Conservation (phyloP, 225 moss, liverwort and hornwort genomes). For the Physcomitrellopsis africana region DNA sequence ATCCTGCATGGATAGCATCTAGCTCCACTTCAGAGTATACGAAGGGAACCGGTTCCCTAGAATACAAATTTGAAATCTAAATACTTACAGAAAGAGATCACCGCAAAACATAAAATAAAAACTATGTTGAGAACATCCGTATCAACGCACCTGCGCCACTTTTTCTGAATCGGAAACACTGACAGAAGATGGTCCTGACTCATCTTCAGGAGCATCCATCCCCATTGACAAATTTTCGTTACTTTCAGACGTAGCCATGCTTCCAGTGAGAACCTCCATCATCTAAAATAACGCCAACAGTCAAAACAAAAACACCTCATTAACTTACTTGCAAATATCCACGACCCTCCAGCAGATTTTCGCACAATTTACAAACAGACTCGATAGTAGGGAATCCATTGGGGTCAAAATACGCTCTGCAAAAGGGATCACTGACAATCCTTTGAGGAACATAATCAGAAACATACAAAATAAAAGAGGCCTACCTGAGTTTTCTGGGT, state of each 20-base stretch:
- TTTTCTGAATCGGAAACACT: slow-evolving; percentile 28
- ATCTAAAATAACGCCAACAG: slow-evolving; percentile 9
- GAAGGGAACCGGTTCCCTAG: not conserved
- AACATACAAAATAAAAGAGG: slow-evolving; percentile 7
- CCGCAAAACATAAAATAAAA: not conserved
- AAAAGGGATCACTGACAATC: slow-evolving; percentile 4
- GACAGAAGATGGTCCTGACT: slow-evolving; percentile 34
- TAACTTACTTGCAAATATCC: not conserved
- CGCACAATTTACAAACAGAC: not conserved
- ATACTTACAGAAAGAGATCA: not conserved
- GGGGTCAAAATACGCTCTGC: not conserved
- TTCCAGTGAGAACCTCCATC: slow-evolving; percentile 31
- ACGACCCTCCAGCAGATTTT: not conserved
- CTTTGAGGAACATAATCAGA: not conserved
- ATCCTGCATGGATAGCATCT: not conserved
- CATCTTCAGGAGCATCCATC: slow-evolving; percentile 27
- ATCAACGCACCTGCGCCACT: slow-evolving; percentile 37
- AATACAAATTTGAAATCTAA: not conserved
- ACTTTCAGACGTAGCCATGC: slow-evolving; percentile 16
- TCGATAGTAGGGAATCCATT: not conserved
- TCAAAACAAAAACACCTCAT: not conserved
- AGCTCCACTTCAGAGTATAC: not conserved
- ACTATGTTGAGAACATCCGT: not conserved
- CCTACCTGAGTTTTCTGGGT: slow-evolving; percentile 25
- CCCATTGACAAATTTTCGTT: slow-evolving; percentile 19